These are phyloP conservation scores for Fusarium sp. DNA, from an alignment of 2,329 filamentous ascomycete genomes.

Conservation along the genomic window DNA sequence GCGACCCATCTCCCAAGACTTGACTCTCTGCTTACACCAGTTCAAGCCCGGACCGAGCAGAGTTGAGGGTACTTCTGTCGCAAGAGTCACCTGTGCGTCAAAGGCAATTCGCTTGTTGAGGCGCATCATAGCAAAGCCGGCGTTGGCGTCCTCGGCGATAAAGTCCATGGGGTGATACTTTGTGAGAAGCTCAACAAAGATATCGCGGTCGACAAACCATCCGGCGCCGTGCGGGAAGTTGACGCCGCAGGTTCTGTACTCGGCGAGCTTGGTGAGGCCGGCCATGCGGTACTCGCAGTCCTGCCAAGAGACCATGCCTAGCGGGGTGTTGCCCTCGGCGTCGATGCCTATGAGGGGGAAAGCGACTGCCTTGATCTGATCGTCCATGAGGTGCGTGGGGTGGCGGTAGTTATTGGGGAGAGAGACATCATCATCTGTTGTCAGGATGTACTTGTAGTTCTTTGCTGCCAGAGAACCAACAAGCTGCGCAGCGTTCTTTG, in stretches of 20 bases:
- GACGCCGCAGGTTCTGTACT: constrained; percentile 13
- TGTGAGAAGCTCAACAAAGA: constrained; percentile 11
- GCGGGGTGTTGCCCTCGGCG: constrained; percentile 4
- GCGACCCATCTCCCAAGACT: constrained; percentile 32
- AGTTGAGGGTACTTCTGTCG: constrained; percentile 13
- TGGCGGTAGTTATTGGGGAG: constrained; percentile 19
- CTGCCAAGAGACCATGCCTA: constrained; percentile 11
- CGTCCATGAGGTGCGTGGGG: constrained; percentile 14
- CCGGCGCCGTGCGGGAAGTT: constrained; percentile 19
- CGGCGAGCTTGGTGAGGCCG: constrained; percentile 18
- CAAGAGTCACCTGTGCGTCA: constrained; percentile 10
- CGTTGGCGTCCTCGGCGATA: constrained; percentile 22
- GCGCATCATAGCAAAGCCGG: constrained; percentile 16
- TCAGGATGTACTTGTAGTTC: constrained; percentile 13
- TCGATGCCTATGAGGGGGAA: constrained; percentile 15
- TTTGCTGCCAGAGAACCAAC: constrained; percentile 21
- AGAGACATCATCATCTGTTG: constrained; percentile 20
- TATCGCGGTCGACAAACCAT: constrained; percentile 21
- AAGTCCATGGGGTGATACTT: constrained; percentile 14
- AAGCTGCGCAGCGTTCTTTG: constrained; percentile 24
- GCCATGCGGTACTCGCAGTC: constrained; percentile 21
- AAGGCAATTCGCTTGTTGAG: constrained; percentile 15
- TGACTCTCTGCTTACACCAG: constrained; percentile 34
- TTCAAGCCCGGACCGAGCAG: constrained; percentile 26
- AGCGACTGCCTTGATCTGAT: constrained; percentile 12